phyloP scores from a whole-genome alignment of 345 rosid genomes.

The Eucalyptus rudis region DNA sequence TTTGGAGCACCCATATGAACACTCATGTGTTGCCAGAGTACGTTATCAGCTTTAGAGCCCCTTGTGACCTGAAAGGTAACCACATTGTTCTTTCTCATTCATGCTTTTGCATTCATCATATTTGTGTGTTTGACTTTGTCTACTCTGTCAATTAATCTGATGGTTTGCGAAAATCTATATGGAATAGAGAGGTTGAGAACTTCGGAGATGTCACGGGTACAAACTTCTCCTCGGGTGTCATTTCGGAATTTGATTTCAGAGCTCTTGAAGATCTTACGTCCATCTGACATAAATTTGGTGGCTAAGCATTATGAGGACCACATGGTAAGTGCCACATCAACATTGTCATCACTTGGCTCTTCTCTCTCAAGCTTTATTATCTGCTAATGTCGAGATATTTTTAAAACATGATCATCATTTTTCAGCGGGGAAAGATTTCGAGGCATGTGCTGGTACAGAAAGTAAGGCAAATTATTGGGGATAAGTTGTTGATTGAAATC shows the following conservation, averaged over 20 bases:
- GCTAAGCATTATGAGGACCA: slow-evolving; percentile 43
- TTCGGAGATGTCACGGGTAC: slow-evolving; percentile 11
- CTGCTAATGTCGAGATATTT: background rate
- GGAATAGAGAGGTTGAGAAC: slow-evolving; percentile 11
- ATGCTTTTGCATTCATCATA: background rate
- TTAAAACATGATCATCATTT: background rate
- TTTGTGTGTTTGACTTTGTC: background rate
- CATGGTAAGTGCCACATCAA: slow-evolving; percentile 14
- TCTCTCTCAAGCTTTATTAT: background rate
- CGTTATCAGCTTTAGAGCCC: slow-evolving; percentile 1
- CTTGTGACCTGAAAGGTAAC: slow-evolving; percentile 1
- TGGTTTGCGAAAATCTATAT: background rate
- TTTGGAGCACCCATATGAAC: slow-evolving; percentile 12
- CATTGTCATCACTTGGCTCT: background rate
- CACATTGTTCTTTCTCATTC: background rate
- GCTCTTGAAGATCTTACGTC: slow-evolving; percentile 46
- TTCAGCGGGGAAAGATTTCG: slow-evolving; percentile 53
- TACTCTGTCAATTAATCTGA: background rate
- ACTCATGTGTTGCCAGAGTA: slow-evolving; percentile 5
- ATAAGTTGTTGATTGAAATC: slow-evolving; percentile 48
- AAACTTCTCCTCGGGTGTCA: slow-evolving; percentile 81
- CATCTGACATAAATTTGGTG: slow-evolving; percentile 23
- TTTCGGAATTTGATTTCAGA: slow-evolving; percentile 50
- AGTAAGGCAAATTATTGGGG: slow-evolving; percentile 58
- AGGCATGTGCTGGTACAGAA: slow-evolving; percentile 41